Base-by-base conservation (phyloP, 495 filamentous ascomycete genomes). In the Peziza echinospora region DNA sequence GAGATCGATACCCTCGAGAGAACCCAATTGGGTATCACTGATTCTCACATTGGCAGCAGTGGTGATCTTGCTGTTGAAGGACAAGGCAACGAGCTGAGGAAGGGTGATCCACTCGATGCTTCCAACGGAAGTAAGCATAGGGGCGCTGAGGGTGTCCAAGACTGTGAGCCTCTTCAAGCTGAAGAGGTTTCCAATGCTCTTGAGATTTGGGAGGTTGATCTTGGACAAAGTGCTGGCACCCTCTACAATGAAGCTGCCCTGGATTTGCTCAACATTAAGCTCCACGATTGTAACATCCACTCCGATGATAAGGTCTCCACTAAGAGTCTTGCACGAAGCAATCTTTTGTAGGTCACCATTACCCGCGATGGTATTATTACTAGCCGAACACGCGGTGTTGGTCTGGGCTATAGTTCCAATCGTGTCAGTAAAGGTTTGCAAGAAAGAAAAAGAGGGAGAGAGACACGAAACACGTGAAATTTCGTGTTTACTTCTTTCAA, bases 1-100 rank as follows among this genome's bases (percentile, higher is more conserved):
- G 48, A 94, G 66, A 58, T 82, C 76, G 62, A 99, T 80, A 62
- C 82, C 84, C 50, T 77, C 63, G 26, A 99, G 71, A 49, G 64
- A 70, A 57, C 60, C 67, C 49, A 96, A 71, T 58, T 74, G 69
- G 45, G 91, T 96, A 67, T 96, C 85, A 59, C 74, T 71, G 62
- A 99, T 84, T 26, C 61, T 59, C 44, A 96, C 69, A 39, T 65
- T 68, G 30, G 63, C 60, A 26, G 80, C 83, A 59, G 77, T 58
- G 23, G 67, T 71, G 50, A 87, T 64, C 24, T 62, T 57, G 24
- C 62, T 55, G 28, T 66, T 67, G 65, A 97, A 87, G 13, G 63
- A 68, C 17, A 92, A 63, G 26, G 65, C 58, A 55, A 73, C 69
- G 16, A 97, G 71, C 51, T 68, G 65, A 49, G 78, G 76, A n/a